Conservation (phyloP, 2,329 filamentous ascomycete genomes). For the Hypoxylon sp. region DNA sequence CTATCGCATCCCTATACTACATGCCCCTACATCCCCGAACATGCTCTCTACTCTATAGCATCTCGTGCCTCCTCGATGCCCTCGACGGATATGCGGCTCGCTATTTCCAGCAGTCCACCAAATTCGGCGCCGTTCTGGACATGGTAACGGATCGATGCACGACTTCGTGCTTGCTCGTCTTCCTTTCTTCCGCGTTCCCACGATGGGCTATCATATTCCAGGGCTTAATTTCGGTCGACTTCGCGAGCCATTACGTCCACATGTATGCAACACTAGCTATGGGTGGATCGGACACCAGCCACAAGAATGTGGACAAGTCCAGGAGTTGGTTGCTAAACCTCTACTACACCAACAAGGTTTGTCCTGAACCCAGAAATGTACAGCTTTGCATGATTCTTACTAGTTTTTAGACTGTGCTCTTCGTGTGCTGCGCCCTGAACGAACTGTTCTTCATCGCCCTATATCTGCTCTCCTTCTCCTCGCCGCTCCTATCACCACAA, state of each 20-base stretch:
- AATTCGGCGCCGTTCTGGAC: conserved; percentile 95
- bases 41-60: conserved; percentile 88
- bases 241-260: conserved; percentile 98
- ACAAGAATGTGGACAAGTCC: conserved; percentile 93
- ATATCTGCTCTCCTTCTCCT: conserved; percentile 97
- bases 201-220: conserved; percentile 96
- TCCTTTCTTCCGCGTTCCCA: conserved; percentile 93
- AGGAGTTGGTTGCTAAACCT: conserved; percentile 90
- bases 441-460: conserved; percentile 98
- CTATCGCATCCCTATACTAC: conserved; percentile 94
- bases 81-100: conserved; percentile 95
- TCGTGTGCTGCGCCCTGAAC: conserved; percentile 89
- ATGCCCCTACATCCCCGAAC: conserved; percentile 99
- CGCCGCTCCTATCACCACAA: conserved; percentile 86
- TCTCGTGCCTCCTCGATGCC: conserved; percentile 95
- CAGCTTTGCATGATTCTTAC: conserved; percentile 29
- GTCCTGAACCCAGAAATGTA: conserved; percentile 45
- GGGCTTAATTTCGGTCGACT: conserved; percentile 88
- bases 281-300: conserved; percentile 81
- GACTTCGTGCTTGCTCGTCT: conserved; percentile 93
- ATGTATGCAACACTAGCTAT: conserved; percentile 97
- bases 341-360: conserved; percentile 97
- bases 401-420: conserved; percentile 79
- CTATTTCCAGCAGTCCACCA: conserved; percentile 89
- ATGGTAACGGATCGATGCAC: conserved; percentile 99